Conservation (phyloP, 2,329 filamentous ascomycete species). For the Diaporthe humulicola region DNA sequence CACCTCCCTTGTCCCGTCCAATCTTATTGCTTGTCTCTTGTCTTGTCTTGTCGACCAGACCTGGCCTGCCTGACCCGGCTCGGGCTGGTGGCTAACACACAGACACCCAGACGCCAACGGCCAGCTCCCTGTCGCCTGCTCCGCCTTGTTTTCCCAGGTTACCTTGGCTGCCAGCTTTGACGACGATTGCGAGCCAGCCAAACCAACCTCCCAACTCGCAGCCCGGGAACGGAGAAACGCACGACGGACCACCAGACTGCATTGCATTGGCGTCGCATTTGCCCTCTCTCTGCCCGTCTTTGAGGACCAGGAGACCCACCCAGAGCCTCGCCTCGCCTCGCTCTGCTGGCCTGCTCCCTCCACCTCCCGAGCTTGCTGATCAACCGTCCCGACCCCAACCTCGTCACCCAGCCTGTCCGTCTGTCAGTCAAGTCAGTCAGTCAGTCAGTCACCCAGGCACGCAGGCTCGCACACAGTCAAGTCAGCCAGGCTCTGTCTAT, state of each 20-base stretch:
- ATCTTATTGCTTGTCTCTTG: conserved; percentile 29
- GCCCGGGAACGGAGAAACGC: conserved; percentile 26
- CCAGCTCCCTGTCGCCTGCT: conserved; percentile 29
- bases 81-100: conserved; percentile 17
- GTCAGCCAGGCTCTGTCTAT: conserved; percentile 3
- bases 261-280: conserved; percentile 32
- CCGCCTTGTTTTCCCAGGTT: conserved; percentile 28
- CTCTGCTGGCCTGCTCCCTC: conserved; percentile 16
- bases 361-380: conserved; percentile 25
- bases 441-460: not conserved
- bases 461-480: not conserved
- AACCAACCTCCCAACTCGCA: not conserved
- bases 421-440: not conserved
- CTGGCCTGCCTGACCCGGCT: conserved; percentile 24
- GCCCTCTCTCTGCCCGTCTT: not conserved
- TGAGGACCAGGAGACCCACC: conserved; percentile 31
- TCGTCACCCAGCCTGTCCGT: not conserved
- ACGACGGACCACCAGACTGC: conserved; percentile 14
- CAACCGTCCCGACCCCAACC: conserved; percentile 24
- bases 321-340: conserved; percentile 35
- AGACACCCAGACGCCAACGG: conserved; percentile 11
- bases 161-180: conserved; percentile 27
- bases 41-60: conserved; percentile 30
- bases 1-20: conserved; percentile 26
- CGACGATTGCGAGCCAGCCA: conserved; percentile 30